Base-by-base conservation (phyloP, 331 rosid genomes). In the Stylosanthes scabra region DNA sequence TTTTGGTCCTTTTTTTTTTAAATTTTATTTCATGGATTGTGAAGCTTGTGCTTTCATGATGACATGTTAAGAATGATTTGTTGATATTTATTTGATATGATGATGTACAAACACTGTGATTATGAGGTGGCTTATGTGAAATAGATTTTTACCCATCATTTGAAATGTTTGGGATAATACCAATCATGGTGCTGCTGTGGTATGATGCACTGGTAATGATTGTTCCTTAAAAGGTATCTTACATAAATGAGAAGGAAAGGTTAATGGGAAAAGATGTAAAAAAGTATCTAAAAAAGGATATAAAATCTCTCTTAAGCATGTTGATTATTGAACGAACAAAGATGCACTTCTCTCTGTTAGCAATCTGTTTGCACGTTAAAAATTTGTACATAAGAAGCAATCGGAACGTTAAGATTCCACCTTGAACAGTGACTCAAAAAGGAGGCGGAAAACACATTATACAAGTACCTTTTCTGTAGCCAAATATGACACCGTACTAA, bases 401-500 rank as follows among this genome's bases (percentile, higher is more conserved):
- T 5, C 16, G 55, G 16, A 52, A 52, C 6, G 58, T n/a, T 0
- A n/a, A 15, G 2, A 52, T 10, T 12, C 28, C n/a, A 15, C 1
- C 6, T 54, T 16, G 25, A 8, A 2, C 11, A 15, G 6, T 3
- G 39, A 34, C 6, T 34, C 39, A 34, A 34, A 34, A 34, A 27
- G 75, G 13, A 13, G 52, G 45, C 50, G 78, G 60, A 56, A 76
- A 52, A 6, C 84, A 81, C 47, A 59, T 63, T 81, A 61, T 72
- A 78, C 58, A 45, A 49, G 50, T 31, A 76, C 77, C 39, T 54
- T 28, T 39, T 60, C 66, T 62, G 71, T 62, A 50, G 61, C 51
- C 63, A 50, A 12, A 71, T 12, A 72, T 67, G 71, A 68, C 20
- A 70, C 2, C 20, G 46, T 66, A 54, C 27, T 2, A 54, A 14